These are phyloP conservation scores for Penicillium manginii DNA, from an alignment of 495 filamentous ascomycete genomes.

Conservation along the genomic window DNA sequence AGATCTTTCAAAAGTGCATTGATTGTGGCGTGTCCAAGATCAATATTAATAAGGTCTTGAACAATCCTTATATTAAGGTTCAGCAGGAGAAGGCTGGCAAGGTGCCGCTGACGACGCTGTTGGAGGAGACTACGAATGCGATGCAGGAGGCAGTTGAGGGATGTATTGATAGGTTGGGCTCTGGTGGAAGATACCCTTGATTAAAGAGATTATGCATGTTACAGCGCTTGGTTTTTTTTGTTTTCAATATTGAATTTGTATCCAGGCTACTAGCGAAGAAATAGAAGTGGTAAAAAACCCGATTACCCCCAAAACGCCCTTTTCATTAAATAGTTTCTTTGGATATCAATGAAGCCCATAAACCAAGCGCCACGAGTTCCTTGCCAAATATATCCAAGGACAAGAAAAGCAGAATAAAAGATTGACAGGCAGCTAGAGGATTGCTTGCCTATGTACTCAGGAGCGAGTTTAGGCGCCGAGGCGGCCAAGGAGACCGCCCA, in stretches of 20 bases:
- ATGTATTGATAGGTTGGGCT: constrained; percentile 73
- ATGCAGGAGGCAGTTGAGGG: constrained; percentile 79
- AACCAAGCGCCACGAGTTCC: constrained; percentile 11
- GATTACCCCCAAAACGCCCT: constrained; percentile 8
- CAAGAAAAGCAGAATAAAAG: constrained; percentile 13
- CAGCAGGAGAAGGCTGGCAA: constrained; percentile 70
- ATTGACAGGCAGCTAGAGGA: not conserved
- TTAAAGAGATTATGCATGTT: constrained; percentile 4
- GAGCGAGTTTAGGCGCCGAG: constrained; percentile 10
- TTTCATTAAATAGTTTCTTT: constrained; percentile 23
- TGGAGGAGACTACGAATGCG: constrained; percentile 70
- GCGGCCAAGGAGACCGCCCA: constrained; percentile 13
- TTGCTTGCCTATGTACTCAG: not conserved
- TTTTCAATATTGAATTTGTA: not conserved
- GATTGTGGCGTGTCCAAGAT: constrained; percentile 72
- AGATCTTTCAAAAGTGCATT: constrained; percentile 71
- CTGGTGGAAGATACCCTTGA: constrained; percentile 58
- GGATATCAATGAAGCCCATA: constrained; percentile 25
- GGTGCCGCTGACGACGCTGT: constrained; percentile 65
- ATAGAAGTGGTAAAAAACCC: constrained; percentile 4
- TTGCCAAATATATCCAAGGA: constrained; percentile 15
- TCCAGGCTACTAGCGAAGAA: constrained; percentile 2
- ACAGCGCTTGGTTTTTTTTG: constrained; percentile 5
- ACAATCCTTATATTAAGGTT: constrained; percentile 67
- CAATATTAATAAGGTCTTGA: constrained; percentile 85